Percentiles rank a stretch among this genome's conserved stretches.
Evolutionary conservation across 73 alveolate genomes (phyloP).

Genomic region (Urostyla sp.): DNA sequence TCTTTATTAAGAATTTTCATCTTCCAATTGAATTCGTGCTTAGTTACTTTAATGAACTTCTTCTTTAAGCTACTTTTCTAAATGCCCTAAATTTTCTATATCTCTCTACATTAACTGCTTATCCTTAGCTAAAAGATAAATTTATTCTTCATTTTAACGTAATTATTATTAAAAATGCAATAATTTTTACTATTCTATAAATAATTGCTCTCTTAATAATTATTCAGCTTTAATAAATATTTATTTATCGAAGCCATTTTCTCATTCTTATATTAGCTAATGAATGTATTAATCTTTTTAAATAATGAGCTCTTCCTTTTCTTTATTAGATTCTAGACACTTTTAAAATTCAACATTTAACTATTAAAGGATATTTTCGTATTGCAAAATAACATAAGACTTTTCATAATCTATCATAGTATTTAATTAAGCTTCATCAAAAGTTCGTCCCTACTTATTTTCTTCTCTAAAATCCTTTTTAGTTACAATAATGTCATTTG

Average conservation of each 20-base stretch:
- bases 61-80: slow-evolving; percentile 2
- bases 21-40: background rate
- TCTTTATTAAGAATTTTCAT: background rate
- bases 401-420: slow-evolving; percentile 41
- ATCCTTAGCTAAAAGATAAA: background rate
- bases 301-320: slow-evolving; percentile 12
- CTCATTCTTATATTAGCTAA: slow-evolving; percentile 15
- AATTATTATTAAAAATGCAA: background rate
- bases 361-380: slow-evolving; percentile 36
- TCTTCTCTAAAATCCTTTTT: too few relatives aligned
- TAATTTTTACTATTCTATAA: background rate
- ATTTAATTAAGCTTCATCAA: slow-evolving; percentile 9
- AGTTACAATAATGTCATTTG: too few relatives aligned
- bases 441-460: too few relatives aligned
- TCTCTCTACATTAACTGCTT: background rate
- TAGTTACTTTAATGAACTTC: slow-evolving; percentile 1
- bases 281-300: slow-evolving; percentile 17
- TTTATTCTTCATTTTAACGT: slow-evolving; percentile 30
- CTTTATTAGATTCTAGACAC: slow-evolving; percentile 3
- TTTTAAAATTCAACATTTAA: slow-evolving; percentile 30
- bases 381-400: slow-evolving; percentile 33
- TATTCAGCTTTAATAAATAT: slow-evolving; percentile 6
- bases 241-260: background rate
- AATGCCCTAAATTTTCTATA: slow-evolving; percentile 1
- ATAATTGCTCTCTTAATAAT: slow-evolving; percentile 19